Evolutionary conservation across 176 grass and related monocot genomes (phyloP), one percentile per base, ranked within the genome.

Genomic region (Aegilops longissima): DNA sequence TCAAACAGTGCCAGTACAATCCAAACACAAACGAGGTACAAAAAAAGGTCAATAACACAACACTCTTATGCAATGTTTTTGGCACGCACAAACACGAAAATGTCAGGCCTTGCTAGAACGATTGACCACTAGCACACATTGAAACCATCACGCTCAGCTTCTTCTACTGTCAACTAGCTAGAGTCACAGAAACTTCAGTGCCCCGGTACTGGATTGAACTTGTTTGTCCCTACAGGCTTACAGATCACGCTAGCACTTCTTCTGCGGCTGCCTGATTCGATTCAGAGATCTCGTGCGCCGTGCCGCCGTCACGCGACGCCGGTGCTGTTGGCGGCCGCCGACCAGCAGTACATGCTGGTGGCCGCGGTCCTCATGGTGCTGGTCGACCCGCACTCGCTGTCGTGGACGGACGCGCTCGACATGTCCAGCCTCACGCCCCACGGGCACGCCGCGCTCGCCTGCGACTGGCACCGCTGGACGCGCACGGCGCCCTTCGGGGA

Each of bases 361-460:
- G 93, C 86, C 51, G 89, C 88, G 8, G 93, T 95, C 31, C 92
- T 35, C 42, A 95, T 85, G 16, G 93, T 95, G 89, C 96, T 98
- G 2, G 96, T 95, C 0, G 93, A 95, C 24, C 96, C 93, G 66
- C 93, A 94, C 72, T 95, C 91, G 39, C 93, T 94, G 56, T 98
- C 93, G 56, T 94, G 91, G 25, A 91, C 83, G 1, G 95, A 90
- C 30, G 86, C 63, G 81, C 61, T 89, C 11, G 93, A 98, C 80
- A 79, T 80, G 66, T 92, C 96, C 29, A 94, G 87, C 79, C 91
- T 88, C 24, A 90, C 66, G 47, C 92, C 86, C 93, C 91, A 94
- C 49, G 91, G 91, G 85, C 80, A 90, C 23, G 94, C 58, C 80
- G 85, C 69, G 81, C 85, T 81, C 17, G 82, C 78, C 90, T 91